phyloP scores from a whole-genome alignment of 2,329 filamentous ascomycete species.

The Ophiocordyceps polyrhachis-furcata region DNA sequence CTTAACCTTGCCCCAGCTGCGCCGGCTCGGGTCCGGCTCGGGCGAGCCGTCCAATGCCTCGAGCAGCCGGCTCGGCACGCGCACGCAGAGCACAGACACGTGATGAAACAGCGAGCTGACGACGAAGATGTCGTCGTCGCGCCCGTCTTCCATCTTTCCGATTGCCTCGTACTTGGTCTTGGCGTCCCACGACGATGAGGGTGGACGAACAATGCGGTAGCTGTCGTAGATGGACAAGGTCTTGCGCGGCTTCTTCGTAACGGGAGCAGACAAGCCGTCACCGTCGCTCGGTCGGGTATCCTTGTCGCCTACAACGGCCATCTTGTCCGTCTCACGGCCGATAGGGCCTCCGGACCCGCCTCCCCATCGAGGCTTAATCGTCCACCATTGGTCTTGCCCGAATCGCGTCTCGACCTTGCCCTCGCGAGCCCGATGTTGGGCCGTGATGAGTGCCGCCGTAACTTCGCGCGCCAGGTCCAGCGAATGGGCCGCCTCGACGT shows the following conservation, averaged over 20 bases:
- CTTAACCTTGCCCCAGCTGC: constrained; percentile 32
- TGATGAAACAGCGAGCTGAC: constrained; percentile 45
- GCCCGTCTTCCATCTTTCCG: constrained; percentile 25
- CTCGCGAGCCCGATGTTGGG: constrained; percentile 43
- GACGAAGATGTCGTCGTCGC: constrained; percentile 42
- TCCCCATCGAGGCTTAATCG: constrained; percentile 40
- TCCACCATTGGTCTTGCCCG: constrained; percentile 44
- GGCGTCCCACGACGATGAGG: constrained; percentile 38
- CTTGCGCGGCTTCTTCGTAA: constrained; percentile 31
- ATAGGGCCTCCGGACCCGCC: constrained; percentile 44
- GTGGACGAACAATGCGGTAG: constrained; percentile 42
- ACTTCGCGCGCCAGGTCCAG: constrained; percentile 44
- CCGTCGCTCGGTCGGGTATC: constrained; percentile 15
- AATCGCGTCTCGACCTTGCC: constrained; percentile 35
- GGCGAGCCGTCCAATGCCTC: constrained; percentile 30
- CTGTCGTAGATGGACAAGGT: constrained; percentile 41
- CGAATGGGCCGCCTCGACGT: constrained; percentile 34
- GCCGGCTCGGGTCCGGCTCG: constrained; percentile 13
- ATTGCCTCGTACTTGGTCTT: constrained; percentile 40
- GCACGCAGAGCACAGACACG: constrained; percentile 35
- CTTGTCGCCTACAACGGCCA: constrained; percentile 26
- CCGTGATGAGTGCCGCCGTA: constrained; percentile 39
- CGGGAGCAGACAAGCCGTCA: constrained; percentile 7
- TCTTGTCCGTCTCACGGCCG: constrained; percentile 37
- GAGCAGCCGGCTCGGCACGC: constrained; percentile 35